These are phyloP conservation scores for Pachysandra terminalis DNA, from an alignment of 164 flowering plant species.

Conservation along the genomic window DNA sequence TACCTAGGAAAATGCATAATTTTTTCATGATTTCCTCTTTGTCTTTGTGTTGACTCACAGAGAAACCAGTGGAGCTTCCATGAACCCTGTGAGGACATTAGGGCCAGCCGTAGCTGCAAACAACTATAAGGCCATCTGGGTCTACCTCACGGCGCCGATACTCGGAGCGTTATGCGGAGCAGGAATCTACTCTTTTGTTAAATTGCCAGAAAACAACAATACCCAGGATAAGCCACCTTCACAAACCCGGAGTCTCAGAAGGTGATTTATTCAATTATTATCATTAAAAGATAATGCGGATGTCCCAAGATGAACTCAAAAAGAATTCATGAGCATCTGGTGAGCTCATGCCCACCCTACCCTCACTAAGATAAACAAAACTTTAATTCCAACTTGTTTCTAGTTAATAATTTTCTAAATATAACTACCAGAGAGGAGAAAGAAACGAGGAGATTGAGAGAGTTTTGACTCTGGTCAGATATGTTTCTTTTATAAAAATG, in stretches of 20 bases:
- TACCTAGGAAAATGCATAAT: too few species aligned
- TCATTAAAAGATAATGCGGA: neutral
- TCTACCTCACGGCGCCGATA: slow-evolving; percentile 76
- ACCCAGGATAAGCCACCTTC: slow-evolving; percentile 28
- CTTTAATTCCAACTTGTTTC: too few species aligned
- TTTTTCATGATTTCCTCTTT: neutral
- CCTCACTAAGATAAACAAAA: too few species aligned
- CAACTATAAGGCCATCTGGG: slow-evolving; percentile 76
- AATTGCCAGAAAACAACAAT: slow-evolving; percentile 44
- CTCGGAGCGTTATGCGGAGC: slow-evolving; percentile 77
- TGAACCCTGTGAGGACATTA: slow-evolving; percentile 86
- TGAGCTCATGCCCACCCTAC: neutral
- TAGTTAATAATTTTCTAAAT: too few species aligned
- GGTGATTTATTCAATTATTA: slow-evolving; percentile 10
- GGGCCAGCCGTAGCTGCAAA: slow-evolving; percentile 87
- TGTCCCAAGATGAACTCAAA: neutral
- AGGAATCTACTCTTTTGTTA: slow-evolving; percentile 57
- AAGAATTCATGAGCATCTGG: neutral
- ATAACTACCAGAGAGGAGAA: too few species aligned
- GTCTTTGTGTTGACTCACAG: slow-evolving; percentile 22
- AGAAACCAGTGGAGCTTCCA: slow-evolving; percentile 67
- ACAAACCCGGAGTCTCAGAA: slow-evolving; percentile 38
- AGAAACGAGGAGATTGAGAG: too few species aligned
- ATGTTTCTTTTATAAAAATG: too few species aligned
- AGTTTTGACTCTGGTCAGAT: too few species aligned